phyloP scores from a whole-genome alignment of 139 green algal species.

The Chlamydomonas urium region DNA sequence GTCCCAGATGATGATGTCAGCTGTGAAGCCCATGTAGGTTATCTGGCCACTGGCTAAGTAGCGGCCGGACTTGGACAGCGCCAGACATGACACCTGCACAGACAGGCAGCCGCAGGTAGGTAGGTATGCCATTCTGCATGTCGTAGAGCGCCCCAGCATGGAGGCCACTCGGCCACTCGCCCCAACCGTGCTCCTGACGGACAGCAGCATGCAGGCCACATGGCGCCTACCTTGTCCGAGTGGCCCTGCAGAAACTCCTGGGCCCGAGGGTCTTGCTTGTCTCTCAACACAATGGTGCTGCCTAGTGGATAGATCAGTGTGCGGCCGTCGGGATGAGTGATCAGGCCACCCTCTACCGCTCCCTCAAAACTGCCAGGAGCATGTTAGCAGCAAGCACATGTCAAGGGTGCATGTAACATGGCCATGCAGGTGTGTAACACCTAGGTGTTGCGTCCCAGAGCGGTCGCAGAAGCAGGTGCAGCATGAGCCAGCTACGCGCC shows the following conservation, averaged over 20 bases:
- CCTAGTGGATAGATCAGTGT: conserved; percentile 79
- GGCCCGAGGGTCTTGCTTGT: conserved; percentile 43
- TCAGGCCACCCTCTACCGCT: conserved; percentile 55
- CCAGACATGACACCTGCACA: conserved; percentile 69
- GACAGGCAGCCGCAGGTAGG: too few species aligned
- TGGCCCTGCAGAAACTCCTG: conserved; percentile 65
- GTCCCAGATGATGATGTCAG: conserved; percentile 87
- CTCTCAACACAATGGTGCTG: conserved; percentile 66
- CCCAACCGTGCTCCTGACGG: too few species aligned
- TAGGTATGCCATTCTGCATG: neutral
- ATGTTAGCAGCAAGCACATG: too few species aligned
- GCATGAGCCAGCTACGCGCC: neutral
- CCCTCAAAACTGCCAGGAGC: conserved; percentile 69
- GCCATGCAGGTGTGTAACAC: too few species aligned
- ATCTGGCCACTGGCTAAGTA: conserved; percentile 77
- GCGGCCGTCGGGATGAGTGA: conserved; percentile 62
- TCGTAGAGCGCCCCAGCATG: neutral
- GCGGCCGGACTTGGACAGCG: conserved; percentile 55
- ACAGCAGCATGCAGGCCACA: neutral
- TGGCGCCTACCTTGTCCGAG: conserved; percentile 39
- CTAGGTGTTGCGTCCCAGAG: neutral
- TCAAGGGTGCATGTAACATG: conserved; percentile 27
- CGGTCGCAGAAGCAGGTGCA: neutral
- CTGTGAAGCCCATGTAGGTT: conserved; percentile 80
- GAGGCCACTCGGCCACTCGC: too few species aligned